Conservation (phyloP, 116 monocot genomes). For the Trichopus zeylanicus region DNA sequence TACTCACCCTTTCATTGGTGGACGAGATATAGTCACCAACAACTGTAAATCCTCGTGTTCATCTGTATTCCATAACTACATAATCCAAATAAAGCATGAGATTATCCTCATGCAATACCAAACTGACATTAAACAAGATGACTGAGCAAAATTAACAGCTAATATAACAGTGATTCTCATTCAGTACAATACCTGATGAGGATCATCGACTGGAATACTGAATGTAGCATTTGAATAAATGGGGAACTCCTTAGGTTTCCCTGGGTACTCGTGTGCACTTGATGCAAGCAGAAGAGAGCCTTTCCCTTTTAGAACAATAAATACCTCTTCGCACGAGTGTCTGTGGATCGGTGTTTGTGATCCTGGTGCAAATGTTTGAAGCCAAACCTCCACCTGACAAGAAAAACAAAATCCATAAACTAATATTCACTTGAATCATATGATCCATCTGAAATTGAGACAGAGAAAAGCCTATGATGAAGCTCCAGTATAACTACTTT, state of each 20-base stretch:
- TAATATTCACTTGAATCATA: background rate
- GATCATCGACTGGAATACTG: slow-evolving; percentile 78
- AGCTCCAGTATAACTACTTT: background rate
- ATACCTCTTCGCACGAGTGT: slow-evolving; percentile 95
- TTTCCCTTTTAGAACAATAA: slow-evolving; percentile 76
- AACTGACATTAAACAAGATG: too few relatives aligned
- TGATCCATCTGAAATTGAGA: background rate
- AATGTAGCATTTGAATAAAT: slow-evolving; percentile 74
- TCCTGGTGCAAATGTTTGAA: slow-evolving; percentile 90
- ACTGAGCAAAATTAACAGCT: too few relatives aligned
- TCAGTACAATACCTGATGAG: slow-evolving; percentile 69
- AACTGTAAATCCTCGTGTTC: too few relatives aligned
- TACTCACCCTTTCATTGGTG: too few relatives aligned
- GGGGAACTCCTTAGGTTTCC: slow-evolving; percentile 46
- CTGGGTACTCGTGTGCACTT: slow-evolving; percentile 58
- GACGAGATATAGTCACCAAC: too few relatives aligned
- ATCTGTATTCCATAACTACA: too few relatives aligned
- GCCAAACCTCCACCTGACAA: slow-evolving; percentile 86
- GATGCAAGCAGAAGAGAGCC: slow-evolving; percentile 72
- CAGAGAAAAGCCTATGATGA: background rate
- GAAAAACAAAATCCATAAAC: slow-evolving; percentile 3
- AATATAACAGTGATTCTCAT: too few relatives aligned
- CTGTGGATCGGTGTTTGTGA: slow-evolving; percentile 81
- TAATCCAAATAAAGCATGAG: too few relatives aligned
- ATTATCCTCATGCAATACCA: too few relatives aligned